Base-by-base conservation (phyloP, 495 filamentous ascomycete genomes). In the Tuber magnatum region DNA sequence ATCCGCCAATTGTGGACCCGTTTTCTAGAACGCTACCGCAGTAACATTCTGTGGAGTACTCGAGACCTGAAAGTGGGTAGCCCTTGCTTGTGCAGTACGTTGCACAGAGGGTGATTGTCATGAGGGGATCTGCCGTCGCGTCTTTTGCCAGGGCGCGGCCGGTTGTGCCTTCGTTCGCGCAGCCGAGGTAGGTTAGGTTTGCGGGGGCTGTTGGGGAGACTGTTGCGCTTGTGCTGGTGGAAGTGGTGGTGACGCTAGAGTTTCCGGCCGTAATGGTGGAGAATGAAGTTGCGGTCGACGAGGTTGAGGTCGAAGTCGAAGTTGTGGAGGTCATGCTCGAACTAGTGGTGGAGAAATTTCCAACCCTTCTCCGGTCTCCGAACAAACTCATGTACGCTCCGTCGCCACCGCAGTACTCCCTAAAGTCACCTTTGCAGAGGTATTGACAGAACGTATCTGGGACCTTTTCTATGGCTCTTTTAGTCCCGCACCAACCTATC, bases 1-100 rank as follows among this genome's bases (percentile, higher is more conserved):
- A 73, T 3, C 81, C 80, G 6, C 80, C 80, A 22, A 82, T 70
- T 10, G 22, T 71, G n/a, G 81, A 65, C 8, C 75, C 74, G 68
- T 78, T 77, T 39, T 74, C 73, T 5, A 82, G 78, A 7, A 83
- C 82, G 76, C 89, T 87, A 20, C 89, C 90, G 81, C 90, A 92
- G 84, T 90, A 92, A 80, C 91, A 92, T 80, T 93, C 89, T 35
- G 88, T 86, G 68, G 88, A 89, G 77, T 92, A 93, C 83, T 93
- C 91, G 7, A 91, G 83, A 71, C 90, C 92, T 73, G 86, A 88
- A 74, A 88, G 89, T 76, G 77, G 84, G 82, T 87, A 91, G 39
- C 65, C 72, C 18, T 81, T 76, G 35, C n/a, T 32, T 0, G 80
- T 77, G 71, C 78, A 82, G 71, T 86, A 87, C 48, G 85, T 77